Conservation (phyloP, 1,284 basidiomycete species). For the Prillingera fragicola region DNA sequence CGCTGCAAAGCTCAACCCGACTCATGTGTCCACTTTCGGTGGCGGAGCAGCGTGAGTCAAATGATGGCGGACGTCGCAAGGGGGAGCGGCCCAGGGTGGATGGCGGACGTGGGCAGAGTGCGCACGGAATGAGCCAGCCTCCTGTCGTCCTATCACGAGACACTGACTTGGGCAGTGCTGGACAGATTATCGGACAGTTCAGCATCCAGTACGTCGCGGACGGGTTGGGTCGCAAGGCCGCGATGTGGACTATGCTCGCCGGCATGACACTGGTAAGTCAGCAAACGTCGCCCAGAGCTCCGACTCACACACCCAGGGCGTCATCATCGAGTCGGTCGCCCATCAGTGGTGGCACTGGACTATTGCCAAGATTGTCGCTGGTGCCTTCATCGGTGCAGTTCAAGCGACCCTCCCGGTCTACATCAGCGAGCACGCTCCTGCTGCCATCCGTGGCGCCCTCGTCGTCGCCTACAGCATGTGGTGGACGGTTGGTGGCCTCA, state of each 20-base stretch:
- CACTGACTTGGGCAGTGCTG: neutral
- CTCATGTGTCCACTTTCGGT: too few relatives aligned
- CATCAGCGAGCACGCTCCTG: slow-evolving; percentile 6
- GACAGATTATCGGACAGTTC: slow-evolving; percentile 7
- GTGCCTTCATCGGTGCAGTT: slow-evolving; percentile 9
- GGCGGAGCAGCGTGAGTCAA: too few relatives aligned
- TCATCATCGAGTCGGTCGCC: slow-evolving; percentile 23
- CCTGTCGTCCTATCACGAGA: neutral
- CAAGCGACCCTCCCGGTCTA: slow-evolving; percentile 8
- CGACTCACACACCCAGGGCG: slow-evolving; percentile 5
- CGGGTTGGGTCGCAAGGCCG: slow-evolving; percentile 6
- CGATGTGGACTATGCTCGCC: slow-evolving; percentile 3
- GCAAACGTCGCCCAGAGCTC: neutral
- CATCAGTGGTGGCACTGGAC: slow-evolving; percentile 8
- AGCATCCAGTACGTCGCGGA: slow-evolving; percentile 8
- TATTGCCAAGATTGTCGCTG: slow-evolving; percentile 13
- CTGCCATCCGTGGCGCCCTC: slow-evolving; percentile 3
- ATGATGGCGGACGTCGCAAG: neutral
- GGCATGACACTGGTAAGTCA: neutral
- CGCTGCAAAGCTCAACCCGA: too few relatives aligned
- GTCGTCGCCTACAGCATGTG: slow-evolving; percentile 9
- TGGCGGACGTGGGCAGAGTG: neutral
- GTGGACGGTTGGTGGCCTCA: slow-evolving; percentile 16
- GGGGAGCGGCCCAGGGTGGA: slow-evolving; percentile 1
- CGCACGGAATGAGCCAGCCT: neutral